Evolutionary conservation across 345 rosid genomes (phyloP).

Genomic region (Anastatica hierochuntica): DNA sequence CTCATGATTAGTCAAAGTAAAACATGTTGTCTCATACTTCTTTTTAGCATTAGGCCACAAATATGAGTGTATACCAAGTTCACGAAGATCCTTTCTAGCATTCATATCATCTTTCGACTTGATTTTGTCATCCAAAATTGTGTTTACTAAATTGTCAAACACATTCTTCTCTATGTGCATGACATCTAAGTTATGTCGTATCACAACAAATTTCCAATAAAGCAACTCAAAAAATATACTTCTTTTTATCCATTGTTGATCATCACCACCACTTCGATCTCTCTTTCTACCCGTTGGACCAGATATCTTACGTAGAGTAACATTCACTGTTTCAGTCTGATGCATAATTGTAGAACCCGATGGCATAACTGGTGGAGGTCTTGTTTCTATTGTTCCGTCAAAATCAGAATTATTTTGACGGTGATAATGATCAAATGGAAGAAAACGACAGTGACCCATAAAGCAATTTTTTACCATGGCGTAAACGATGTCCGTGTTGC

Average conservation of each 20-base stretch:
- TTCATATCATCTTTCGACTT: background rate
- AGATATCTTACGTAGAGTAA: background rate
- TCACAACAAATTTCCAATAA: background rate
- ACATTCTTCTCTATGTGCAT: slow-evolving; percentile 3
- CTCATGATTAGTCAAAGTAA: background rate
- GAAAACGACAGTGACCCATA: background rate
- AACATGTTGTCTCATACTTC: background rate
- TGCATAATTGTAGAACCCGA: background rate
- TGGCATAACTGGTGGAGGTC: background rate
- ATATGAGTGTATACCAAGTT: background rate
- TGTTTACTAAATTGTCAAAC: background rate
- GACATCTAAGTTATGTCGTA: background rate
- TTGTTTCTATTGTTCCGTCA: background rate
- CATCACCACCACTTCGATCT: background rate
- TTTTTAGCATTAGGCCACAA: background rate
- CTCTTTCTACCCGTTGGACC: background rate
- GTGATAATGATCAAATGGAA: background rate
- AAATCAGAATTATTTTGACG: background rate
- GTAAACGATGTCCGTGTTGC: too few relatives aligned
- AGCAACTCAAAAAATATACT: background rate
- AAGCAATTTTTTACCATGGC: too few relatives aligned
- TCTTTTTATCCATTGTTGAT: background rate
- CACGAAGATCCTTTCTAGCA: background rate
- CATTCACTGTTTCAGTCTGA: background rate
- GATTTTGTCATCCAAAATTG: background rate